Evolutionary conservation across 164 flowering plant species (phyloP).

Genomic region (Vitis rupestris): DNA sequence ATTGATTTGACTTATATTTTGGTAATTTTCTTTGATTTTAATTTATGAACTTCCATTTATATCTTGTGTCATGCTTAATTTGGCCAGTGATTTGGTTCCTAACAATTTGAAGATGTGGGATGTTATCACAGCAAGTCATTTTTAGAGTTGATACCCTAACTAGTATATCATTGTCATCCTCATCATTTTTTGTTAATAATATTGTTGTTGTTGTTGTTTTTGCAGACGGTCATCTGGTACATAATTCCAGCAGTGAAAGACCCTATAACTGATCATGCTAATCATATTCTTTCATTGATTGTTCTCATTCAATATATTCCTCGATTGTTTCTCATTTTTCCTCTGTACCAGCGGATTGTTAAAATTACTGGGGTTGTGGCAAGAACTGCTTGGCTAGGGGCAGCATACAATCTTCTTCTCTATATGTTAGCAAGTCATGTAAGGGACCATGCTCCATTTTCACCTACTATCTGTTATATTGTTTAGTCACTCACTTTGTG

Average conservation of each 20-base stretch:
- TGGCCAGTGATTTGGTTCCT: not conserved
- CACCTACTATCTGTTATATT: not conserved
- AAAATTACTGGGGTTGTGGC: constrained; percentile 81
- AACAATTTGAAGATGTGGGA: not conserved
- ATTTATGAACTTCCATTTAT: not conserved
- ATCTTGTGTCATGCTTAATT: not conserved
- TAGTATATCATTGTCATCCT: not conserved
- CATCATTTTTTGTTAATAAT: not conserved
- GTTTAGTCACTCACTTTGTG: not conserved
- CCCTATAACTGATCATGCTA: constrained; percentile 41
- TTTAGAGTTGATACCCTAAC: not conserved
- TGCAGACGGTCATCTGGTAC: constrained; percentile 74
- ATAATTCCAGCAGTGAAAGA: constrained; percentile 54
- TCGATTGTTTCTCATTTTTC: constrained; percentile 69
- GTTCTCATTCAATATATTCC: constrained; percentile 91
- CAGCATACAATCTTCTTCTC: constrained; percentile 81
- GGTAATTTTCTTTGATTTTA: not conserved
- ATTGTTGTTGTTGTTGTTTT: constrained; percentile 6
- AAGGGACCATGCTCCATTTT: constrained; percentile 13
- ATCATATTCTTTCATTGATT: constrained; percentile 68
- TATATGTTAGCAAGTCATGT: constrained; percentile 85
- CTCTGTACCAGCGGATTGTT: constrained; percentile 62
- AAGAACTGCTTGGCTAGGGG: constrained; percentile 87
- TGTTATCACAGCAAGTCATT: not conserved
- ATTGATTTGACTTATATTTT: not conserved